Evolutionary conservation across 106 monocot genomes (phyloP), one percentile per base, ranked within the genome.

Genomic region (Allium fistulosum): DNA sequence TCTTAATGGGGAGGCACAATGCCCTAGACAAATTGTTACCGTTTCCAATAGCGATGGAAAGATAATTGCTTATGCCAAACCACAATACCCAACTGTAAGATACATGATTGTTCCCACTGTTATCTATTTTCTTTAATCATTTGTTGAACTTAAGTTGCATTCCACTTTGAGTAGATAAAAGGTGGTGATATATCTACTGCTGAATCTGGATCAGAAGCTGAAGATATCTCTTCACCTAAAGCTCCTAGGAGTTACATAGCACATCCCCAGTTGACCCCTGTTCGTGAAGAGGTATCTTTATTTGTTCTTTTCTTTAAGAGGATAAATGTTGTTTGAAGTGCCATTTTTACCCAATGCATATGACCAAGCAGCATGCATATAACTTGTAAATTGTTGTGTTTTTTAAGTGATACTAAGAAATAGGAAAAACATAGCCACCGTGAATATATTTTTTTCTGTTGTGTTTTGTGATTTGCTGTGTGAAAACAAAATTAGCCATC

Each of bases 181-280:
- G 69, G 86, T 62, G 83, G 83, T 68, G 93, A 89, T 78, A 75
- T 75, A 27, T 93, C 83, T 63, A 79, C 87, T 53, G 82, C 86
- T 61, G 93, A 89, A 46, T 93, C 93, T 57, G 83, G 86, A 5
- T 93, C 93, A 59, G 93, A 93, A 73, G 79, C 81, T 70, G 93
- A 89, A 67, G 89, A 90, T 49, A 74, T 77, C 61, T 71, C 60
- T 26, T 83, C 89, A 26, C 83, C 89, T 1, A 81, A 69, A 48
- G 66, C 77, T 48, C 7, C 75, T 58, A 73, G 51, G 49, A 79
- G 46, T 53, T 76, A 52, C 49, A 59, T 81, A 49, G 55, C 69
- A 17, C 74, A 72, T 68, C 65, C 80, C 76, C 83, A 74, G 52
- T 72, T 93, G 74, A 80, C 85, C 47, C 88, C 83, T 57, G 92